Conservation (phyloP, 176 grass and related monocot species). For the barley (Hordeum vulgare) region MorexV3_pseudomolecules_assembly NC_058523.1:299553715-299554214, state of each 20-base stretch:
- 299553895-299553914: not conserved
- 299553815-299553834: slow-evolving; percentile 15
- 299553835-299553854: not conserved
- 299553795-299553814: slow-evolving; percentile 37
- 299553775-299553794: slow-evolving; percentile 30
- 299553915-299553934: not conserved
- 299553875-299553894: not conserved
- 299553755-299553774: slow-evolving; percentile 36
- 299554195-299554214: too few species aligned
- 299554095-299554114: too few species aligned
- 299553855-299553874: not conserved
- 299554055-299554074: too few species aligned
- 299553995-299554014: too few species aligned
- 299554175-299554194: too few species aligned
- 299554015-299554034: too few species aligned
- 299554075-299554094: too few species aligned
- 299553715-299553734: slow-evolving; percentile 62
- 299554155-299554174: too few species aligned
- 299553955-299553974: not conserved
- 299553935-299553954: slow-evolving; percentile 13
- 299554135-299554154: too few species aligned
- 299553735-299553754: slow-evolving; percentile 57
- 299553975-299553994: not conserved
- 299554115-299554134: too few species aligned
- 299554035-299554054: too few species aligned